Base-by-base conservation (phyloP, 73 alveolate genomes). In the Tetrahymena elliotti region DNA sequence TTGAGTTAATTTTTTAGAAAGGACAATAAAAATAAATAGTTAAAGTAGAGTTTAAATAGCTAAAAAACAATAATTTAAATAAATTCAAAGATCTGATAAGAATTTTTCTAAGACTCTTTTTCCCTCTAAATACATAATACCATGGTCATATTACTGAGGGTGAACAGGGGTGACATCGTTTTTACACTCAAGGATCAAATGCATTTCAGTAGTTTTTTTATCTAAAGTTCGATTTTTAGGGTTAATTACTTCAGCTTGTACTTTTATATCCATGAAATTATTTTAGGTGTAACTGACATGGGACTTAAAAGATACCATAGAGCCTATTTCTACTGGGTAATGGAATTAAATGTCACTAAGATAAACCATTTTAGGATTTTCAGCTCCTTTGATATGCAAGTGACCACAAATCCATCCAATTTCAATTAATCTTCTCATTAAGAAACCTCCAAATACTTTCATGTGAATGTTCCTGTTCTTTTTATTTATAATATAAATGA, bases 361-460 rank as follows among this genome's bases (percentile, higher is more conserved):
- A 27, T 94, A 93, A 12, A 94, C 68, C 39, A 94, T 94, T 53
- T 83, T 38, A 38, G 94, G 94, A 22, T 36, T 37, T 37, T 84
- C 54, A 20, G 31, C 94, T 38, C 96, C 96, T 83, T 94, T 94
- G 2, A 82, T 93, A 94, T 94, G 94, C 6, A 83, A 6, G 38
- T 94, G 93, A 3, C 93, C 96, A 36, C 83, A 38, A 12, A 94
- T 31, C 96, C 96, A 94, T 20, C 96, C 96, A n/a, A 83, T 34
- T 83, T 94, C 96, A 27, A 94, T 83, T 22, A 83, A 68, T 94
- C 93, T 93, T 94, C 94, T 94, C 96, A 94, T 94, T 4, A 94
- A 53, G 38, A 40, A 39, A 3, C 96, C 96, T 38, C 96, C 96
- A 94, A 94, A 94, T 38, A 83, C 68, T 94, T 94, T 94, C 31